Evolutionary conservation across 371 early-diverging fungal species (phyloP), one percentile per base, ranked within the genome.

Genomic region (Funneliformis caledonium): DNA sequence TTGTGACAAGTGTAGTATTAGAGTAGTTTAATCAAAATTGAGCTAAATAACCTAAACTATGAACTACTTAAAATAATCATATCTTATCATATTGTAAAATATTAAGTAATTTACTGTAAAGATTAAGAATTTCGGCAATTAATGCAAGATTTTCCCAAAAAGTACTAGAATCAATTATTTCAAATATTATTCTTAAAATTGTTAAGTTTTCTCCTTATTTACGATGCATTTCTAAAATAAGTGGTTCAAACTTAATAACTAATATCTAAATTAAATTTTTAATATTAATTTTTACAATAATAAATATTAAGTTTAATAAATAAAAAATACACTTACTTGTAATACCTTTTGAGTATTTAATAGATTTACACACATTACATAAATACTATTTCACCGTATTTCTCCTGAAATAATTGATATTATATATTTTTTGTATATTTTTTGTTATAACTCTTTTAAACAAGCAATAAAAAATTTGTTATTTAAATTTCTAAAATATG

Each of bases 91-190:
- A 19, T 31, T 76, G 76, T 43, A 76, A 76, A 64, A 76, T 1
- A 62, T 76, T 62, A 10, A 76, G 16, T 62, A 76, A 43, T 62
- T 45, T 76, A 47, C 47, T 43, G 64, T 76, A 76, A 62, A 65
- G 48, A 0, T 76, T 11, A 4, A 76, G 31, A 3, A 73, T 45
- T 31, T 56, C 8, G 8, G 56, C 16, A 56, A 73, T 19, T 9
- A 19, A 12, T 26, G 33, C 4, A 16, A 73, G 37, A 19, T 56
- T 73, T 59, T 10, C 5, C n/a, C 74, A 56, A 73, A 45, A 43
- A 73, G 1, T 2, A 56, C n/a, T 33, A 47, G 37, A 56, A 56
- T 33, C 26, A 43, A 73, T 73, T 10, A 43, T 59, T 68, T 68
- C 4, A 31, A 22, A 61, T 26, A 45, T 33, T 42, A 7, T 10